Base-by-base conservation (phyloP, 1,284 basidiomycete species). In the Apiotrichum akiyoshidainum region DNA sequence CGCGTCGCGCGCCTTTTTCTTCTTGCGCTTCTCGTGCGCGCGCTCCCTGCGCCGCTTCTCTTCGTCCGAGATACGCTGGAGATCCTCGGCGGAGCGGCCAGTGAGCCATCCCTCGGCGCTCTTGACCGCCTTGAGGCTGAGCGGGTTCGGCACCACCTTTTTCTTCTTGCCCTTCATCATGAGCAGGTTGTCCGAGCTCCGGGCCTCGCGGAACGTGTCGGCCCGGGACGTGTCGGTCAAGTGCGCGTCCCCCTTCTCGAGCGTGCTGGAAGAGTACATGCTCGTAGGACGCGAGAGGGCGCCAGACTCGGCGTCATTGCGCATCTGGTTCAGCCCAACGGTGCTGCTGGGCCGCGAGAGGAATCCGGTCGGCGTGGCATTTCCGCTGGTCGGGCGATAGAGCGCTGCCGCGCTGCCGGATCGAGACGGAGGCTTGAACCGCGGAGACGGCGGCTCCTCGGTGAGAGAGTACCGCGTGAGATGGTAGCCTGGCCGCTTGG, bases 401-500 rank as follows among this genome's bases (percentile, higher is more conserved):
- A 42, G 19, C 26, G 52, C 54, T 7, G 48, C 37, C 6, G 57
- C 46, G 40, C 65, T 57, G 14, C 57, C 55, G 1, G 39, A 39
- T 11, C 49, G 21, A 2, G 41, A 44, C 5, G 44, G 44, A 11
- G 35, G 21, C 44, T 35, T 48, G 35, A 50, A 40, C 14, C 37
- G 41, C n/a, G 45, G 41, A 3, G 45, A 40, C 35, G 34, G 12
- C 17, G 41, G 47, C 33, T 35, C 41, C 16, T 50, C 33, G 9
- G 21, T 57, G 7, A 71, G 49, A 8, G 66, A 67, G 63, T 76
- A 87, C 78, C 87, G 79, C 17, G 83, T 85, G 2, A 90, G 76
- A 60, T 83, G 83, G 69, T 85, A 90, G 9, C 88, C 88, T 5
- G 86, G 83, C 39, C 85, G 78, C 66, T 84, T 84, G n/a, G 86